phyloP scores from a whole-genome alignment of 148 eudicot species.

The Cornus controversa region DNA sequence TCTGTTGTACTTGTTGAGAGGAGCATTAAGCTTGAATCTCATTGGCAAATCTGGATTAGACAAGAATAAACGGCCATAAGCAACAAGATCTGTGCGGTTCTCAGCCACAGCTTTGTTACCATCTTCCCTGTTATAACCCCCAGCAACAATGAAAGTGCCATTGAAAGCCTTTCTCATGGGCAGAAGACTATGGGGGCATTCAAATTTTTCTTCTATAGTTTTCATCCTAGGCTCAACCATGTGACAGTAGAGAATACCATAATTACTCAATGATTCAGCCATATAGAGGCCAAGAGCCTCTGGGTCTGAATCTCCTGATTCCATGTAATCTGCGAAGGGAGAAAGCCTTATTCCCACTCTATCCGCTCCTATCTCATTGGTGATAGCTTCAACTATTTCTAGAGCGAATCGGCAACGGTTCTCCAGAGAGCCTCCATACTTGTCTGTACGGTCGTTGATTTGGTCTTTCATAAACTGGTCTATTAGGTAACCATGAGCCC shows the following conservation, averaged over 20 bases:
- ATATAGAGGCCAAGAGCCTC: conserved; percentile 36
- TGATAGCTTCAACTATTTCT: conserved; percentile 43
- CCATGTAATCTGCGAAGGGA: conserved; percentile 42
- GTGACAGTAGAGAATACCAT: conserved; percentile 29
- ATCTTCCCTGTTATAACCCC: conserved; percentile 41
- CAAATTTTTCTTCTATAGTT: conserved; percentile 21
- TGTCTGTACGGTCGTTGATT: conserved; percentile 48
- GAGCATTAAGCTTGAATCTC: conserved; percentile 42
- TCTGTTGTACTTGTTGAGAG: conserved; percentile 44
- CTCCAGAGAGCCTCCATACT: conserved; percentile 52
- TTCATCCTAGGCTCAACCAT: conserved; percentile 46
- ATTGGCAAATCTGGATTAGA: conserved; percentile 49
- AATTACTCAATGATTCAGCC: conserved; percentile 34
- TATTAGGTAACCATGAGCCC: conserved; percentile 51
- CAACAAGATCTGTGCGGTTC: conserved; percentile 39
- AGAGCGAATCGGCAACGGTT: conserved; percentile 54
- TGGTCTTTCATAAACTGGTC: conserved; percentile 51
- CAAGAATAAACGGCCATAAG: conserved; percentile 44
- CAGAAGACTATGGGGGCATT: conserved; percentile 20
- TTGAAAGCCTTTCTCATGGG: conserved; percentile 43
- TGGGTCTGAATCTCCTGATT: conserved; percentile 46
- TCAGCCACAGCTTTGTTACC: conserved; percentile 36
- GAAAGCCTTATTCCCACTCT: conserved; percentile 50
- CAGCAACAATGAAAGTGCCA: conserved; percentile 43
- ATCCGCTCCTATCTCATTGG: conserved; percentile 44